phyloP scores from a whole-genome alignment of 73 alveolate species.

The Tetrahymena malaccensis region DNA sequence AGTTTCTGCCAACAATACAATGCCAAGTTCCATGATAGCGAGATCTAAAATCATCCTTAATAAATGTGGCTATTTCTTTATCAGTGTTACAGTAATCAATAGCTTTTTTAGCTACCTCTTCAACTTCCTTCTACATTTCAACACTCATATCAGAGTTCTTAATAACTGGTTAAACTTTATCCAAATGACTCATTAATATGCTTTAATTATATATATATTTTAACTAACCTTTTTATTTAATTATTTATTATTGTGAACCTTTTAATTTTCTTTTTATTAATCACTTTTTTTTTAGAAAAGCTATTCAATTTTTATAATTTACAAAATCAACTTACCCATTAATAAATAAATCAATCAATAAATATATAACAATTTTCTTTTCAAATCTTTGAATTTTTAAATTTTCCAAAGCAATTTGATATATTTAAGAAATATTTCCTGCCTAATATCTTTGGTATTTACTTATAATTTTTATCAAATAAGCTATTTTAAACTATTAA shows the following conservation, averaged over 20 bases:
- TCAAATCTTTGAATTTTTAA: background rate
- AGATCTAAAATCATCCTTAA: slow-evolving; percentile 39
- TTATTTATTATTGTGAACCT: background rate
- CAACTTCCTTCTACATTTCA: slow-evolving; percentile 41
- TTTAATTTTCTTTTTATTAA: background rate
- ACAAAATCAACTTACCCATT: background rate
- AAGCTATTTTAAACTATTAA: too few relatives aligned
- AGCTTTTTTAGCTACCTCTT: slow-evolving; percentile 28
- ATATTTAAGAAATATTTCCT: background rate
- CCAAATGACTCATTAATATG: background rate
- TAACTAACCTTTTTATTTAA: background rate
- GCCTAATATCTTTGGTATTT: background rate
- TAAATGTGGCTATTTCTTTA: slow-evolving; percentile 24
- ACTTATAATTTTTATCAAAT: too few relatives aligned
- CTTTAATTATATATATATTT: background rate
- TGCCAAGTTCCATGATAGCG: slow-evolving; percentile 79
- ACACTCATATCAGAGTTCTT: slow-evolving; percentile 38
- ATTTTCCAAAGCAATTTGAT: background rate
- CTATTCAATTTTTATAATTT: background rate
- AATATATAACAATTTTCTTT: background rate
- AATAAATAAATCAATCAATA: too few relatives aligned
- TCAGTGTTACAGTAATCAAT: slow-evolving; percentile 32
- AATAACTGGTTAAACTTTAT: slow-evolving; percentile 25
- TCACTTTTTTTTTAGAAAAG: background rate
- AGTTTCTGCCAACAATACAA: slow-evolving; percentile 95